phyloP scores from a whole-genome alignment of 2,329 filamentous ascomycete genomes.

The Didymellaceae sp. region DNA sequence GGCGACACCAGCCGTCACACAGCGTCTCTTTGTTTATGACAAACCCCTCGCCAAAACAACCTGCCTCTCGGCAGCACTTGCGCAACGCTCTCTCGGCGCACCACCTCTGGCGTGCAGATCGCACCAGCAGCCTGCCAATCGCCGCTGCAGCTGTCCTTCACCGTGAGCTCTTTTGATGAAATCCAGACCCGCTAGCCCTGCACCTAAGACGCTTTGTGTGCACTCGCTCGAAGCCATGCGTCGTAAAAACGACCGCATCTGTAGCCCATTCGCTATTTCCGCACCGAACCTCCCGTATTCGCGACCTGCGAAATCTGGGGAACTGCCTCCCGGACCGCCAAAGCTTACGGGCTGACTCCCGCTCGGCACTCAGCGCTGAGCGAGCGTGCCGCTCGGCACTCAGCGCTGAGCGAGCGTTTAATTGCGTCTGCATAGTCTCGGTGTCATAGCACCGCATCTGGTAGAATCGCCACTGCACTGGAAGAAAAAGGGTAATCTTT shows the following conservation, averaged over 20 bases:
- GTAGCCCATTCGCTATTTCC: conserved; percentile 6
- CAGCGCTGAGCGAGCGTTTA: neutral
- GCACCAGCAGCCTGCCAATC: conserved; percentile 10
- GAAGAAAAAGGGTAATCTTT: no score
- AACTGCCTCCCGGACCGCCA: conserved; percentile 16
- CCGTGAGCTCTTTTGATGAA: conserved; percentile 3
- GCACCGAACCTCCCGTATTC: conserved; percentile 11
- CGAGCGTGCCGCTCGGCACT: conserved; percentile 6
- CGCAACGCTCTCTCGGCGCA: conserved; percentile 10
- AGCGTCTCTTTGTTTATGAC: conserved; percentile 14
- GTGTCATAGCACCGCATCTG: neutral
- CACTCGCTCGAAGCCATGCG: neutral
- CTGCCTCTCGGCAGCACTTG: conserved; percentile 10
- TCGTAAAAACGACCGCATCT: conserved; percentile 8
- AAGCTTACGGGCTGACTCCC: conserved; percentile 3
- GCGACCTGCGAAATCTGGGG: conserved; percentile 13
- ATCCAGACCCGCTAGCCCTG: conserved; percentile 11
- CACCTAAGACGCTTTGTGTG: conserved; percentile 9
- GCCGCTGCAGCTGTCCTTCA: conserved; percentile 3
- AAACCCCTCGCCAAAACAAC: conserved; percentile 4
- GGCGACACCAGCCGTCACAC: conserved; percentile 16
- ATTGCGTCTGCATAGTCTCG: neutral
- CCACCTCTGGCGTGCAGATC: conserved; percentile 11
- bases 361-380: neutral
- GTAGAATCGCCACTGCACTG: conserved; percentile 1